Percentiles rank a stretch among this genome's conserved stretches.
These are phyloP conservation scores for Aspergillus sp. DNA, from an alignment of 2,329 filamentous ascomycete genomes.

Conservation along the genomic window DNA sequence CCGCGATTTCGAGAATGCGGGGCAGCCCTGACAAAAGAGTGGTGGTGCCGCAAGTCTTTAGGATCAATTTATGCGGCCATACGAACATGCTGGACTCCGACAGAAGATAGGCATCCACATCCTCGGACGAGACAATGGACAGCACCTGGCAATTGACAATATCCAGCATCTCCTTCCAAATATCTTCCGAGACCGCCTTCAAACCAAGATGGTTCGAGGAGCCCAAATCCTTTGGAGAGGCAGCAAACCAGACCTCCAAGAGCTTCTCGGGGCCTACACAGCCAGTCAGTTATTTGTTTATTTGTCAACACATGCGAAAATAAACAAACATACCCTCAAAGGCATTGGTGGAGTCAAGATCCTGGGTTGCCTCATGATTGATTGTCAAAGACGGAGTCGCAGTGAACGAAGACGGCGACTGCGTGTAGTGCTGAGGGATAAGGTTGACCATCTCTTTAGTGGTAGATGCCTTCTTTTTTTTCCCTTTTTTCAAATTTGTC, in stretches of 20 bases:
- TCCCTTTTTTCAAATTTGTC: not conserved
- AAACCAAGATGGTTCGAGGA: constrained; percentile 72
- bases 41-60: constrained; percentile 98
- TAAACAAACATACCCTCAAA: constrained; percentile 70
- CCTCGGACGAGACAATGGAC: constrained; percentile 87
- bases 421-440: constrained; percentile 77
- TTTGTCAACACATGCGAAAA: constrained; percentile 9
- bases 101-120: constrained; percentile 92
- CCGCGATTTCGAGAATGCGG: constrained; percentile 89
- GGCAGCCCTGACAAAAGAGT: constrained; percentile 87
- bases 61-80: constrained; percentile 97
- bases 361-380: constrained; percentile 90
- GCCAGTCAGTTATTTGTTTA: constrained; percentile 20
- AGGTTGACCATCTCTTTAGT: constrained; percentile 74
- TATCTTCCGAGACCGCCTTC: constrained; percentile 79
- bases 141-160: constrained; percentile 98
- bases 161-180: constrained; percentile 96
- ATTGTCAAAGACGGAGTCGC: constrained; percentile 90
- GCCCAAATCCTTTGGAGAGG: constrained; percentile 68
- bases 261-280: constrained; percentile 84
- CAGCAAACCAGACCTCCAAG: constrained; percentile 96
- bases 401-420: constrained; percentile 73
- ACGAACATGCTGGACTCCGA: constrained; percentile 99
- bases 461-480: not conserved
- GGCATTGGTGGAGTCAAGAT: constrained; percentile 91